A percentile compares a stretch with the other conserved stretches of the same genome.
These are phyloP conservation scores for Glomus cerebriforme DNA, from an alignment of 192 early-diverging fungal genomes.

Conservation along the genomic window DNA sequence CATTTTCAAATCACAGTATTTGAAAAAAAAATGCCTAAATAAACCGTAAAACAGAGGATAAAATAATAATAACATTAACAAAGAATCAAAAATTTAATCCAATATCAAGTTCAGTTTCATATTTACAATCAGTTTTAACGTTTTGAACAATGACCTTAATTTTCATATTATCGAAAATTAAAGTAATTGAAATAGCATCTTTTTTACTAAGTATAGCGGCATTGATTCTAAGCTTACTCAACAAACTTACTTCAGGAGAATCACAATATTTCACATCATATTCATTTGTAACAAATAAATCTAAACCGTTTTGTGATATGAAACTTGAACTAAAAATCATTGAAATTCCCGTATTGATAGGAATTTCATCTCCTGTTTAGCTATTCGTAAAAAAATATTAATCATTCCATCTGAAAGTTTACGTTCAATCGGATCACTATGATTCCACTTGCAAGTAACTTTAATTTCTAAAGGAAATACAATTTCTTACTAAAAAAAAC, in stretches of 20 bases:
- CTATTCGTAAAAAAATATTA: background rate
- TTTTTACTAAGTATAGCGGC: too few species aligned
- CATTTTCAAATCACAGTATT: too few species aligned
- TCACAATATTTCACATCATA: conserved; percentile 1
- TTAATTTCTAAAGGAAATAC: background rate
- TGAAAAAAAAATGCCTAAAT: too few species aligned
- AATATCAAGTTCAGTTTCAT: too few species aligned
- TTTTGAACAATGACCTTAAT: too few species aligned
- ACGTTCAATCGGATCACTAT: background rate
- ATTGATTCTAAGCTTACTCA: background rate
- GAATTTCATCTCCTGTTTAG: background rate
- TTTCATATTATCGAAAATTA: too few species aligned
- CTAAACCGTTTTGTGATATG: background rate
- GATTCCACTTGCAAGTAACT: background rate
- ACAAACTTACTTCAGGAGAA: background rate
- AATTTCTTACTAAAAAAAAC: too few species aligned
- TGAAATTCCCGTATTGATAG: background rate
- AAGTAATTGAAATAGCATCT: too few species aligned
- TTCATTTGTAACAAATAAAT: background rate
- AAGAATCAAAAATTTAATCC: too few species aligned
- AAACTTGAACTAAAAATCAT: background rate
- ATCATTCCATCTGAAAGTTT: background rate
- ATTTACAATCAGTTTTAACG: too few species aligned
- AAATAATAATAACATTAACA: too few species aligned
- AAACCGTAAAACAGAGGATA: too few species aligned